Percentiles rank a stretch among this genome's conserved stretches.
Conservation (phyloP, 176 grass and related monocot species). For the Thinopyrum elongatum region DNA sequence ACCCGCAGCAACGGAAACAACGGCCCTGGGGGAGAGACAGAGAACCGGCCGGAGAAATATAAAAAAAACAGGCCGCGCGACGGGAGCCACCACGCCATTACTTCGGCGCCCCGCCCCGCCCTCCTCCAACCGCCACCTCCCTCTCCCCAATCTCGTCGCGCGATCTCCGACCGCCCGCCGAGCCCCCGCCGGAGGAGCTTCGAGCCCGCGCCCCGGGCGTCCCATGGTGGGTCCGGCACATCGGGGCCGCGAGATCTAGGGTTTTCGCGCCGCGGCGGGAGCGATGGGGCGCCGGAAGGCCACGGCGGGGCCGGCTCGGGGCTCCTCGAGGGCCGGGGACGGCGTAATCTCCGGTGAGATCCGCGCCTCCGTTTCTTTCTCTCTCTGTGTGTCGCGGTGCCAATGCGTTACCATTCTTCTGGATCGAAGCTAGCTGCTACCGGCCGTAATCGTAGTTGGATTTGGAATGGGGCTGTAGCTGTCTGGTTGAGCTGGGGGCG, state of each 20-base stretch:
- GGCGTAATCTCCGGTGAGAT: constrained; percentile 51
- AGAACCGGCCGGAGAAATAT: background rate
- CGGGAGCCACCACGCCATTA: constrained; percentile 7
- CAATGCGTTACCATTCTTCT: background rate
- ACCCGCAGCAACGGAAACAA: constrained; percentile 42
- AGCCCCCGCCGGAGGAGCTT: background rate
- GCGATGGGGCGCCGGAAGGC: constrained; percentile 45
- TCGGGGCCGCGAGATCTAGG: constrained; percentile 42
- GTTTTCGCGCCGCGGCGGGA: constrained; percentile 29
- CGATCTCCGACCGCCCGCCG: background rate
- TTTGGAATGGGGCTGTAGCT: background rate
- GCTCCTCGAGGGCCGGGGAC: constrained; percentile 15
- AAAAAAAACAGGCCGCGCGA: constrained; percentile 29
- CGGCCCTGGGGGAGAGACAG: constrained; percentile 11
- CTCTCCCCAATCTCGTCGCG: constrained; percentile 10
- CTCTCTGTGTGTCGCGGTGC: background rate
- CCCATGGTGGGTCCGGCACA: constrained; percentile 17
- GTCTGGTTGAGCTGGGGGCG: background rate
- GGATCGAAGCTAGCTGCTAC: constrained; percentile 15
- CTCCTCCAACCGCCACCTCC: background rate
- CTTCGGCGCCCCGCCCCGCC: constrained; percentile 1
- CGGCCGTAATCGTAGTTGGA: background rate
- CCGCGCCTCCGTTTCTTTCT: background rate
- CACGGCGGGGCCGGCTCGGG: constrained; percentile 11
- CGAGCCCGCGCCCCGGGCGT: background rate